Conservation (phyloP, 2,329 filamentous ascomycete genomes). For the Phaeosphaeria sp. region DNA sequence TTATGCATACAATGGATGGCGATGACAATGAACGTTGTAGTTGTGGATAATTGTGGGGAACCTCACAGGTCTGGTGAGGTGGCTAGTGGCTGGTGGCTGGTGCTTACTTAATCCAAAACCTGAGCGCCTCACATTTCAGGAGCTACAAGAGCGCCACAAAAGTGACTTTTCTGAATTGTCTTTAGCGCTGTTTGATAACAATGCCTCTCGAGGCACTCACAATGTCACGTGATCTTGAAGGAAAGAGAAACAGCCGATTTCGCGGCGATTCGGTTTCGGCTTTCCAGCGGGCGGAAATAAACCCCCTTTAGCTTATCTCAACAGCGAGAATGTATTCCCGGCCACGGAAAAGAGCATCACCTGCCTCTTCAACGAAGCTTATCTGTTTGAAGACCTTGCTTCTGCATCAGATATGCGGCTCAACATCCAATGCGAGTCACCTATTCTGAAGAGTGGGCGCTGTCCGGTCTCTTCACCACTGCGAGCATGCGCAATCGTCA, state of each 20-base stretch:
- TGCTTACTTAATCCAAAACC: no score
- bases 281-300: constrained; percentile 1
- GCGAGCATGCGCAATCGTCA: not conserved
- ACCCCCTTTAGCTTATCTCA: not conserved
- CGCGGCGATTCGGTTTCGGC: not conserved
- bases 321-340: constrained; percentile 1
- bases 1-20: no score
- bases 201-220: no score
- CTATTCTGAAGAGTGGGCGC: not conserved
- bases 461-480: not conserved
- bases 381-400: not conserved
- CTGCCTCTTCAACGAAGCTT: not conserved
- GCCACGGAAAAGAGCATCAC: not conserved
- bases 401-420: not conserved
- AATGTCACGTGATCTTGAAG: no score
- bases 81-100: no score
- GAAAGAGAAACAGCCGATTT: not conserved
- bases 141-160: no score
- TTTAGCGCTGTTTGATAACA: no score
- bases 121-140: no score
- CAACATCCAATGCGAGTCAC: not conserved
- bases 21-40: no score
- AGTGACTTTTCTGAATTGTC: no score
- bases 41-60: no score
- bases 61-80: no score